phyloP scores from a whole-genome alignment of 2,329 filamentous ascomycete genomes.

The Neopestalotiopsis clavispora region DNA sequence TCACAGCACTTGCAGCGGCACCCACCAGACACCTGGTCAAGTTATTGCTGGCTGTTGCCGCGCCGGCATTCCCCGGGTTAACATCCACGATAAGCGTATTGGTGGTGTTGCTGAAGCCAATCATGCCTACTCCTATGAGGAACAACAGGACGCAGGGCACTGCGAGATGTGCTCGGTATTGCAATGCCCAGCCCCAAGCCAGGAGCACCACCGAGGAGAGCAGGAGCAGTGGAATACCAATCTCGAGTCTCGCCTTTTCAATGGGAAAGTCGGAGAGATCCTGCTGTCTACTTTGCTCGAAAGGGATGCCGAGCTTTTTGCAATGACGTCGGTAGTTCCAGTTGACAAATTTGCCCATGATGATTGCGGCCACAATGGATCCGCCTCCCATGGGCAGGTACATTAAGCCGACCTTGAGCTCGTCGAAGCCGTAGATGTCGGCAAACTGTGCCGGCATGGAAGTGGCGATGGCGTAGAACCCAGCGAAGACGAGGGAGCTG shows the following conservation, averaged over 20 bases:
- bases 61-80: conserved; percentile 44
- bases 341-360: conserved; percentile 57
- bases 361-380: conserved; percentile 37
- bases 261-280: conserved; percentile 39
- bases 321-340: conserved; percentile 65
- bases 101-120: conserved; percentile 47
- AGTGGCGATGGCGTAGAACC: conserved; percentile 40
- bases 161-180: conserved; percentile 36
- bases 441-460: conserved; percentile 35
- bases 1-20: conserved; percentile 46
- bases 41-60: conserved; percentile 51
- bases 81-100: conserved; percentile 51
- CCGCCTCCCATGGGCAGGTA: conserved; percentile 43
- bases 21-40: conserved; percentile 48
- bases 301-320: conserved; percentile 48
- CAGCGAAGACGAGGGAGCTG: conserved; percentile 37
- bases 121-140: conserved; percentile 38
- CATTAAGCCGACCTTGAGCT: conserved; percentile 48
- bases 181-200: conserved; percentile 42
- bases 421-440: conserved; percentile 58
- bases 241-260: conserved; percentile 39
- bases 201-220: conserved; percentile 45
- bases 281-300: conserved; percentile 50
- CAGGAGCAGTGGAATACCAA: conserved; percentile 45
- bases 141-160: conserved; percentile 42